Evolutionary conservation across 2,329 filamentous ascomycete species (phyloP).

Genomic region (Bipolaris sorokiniana): DNA sequence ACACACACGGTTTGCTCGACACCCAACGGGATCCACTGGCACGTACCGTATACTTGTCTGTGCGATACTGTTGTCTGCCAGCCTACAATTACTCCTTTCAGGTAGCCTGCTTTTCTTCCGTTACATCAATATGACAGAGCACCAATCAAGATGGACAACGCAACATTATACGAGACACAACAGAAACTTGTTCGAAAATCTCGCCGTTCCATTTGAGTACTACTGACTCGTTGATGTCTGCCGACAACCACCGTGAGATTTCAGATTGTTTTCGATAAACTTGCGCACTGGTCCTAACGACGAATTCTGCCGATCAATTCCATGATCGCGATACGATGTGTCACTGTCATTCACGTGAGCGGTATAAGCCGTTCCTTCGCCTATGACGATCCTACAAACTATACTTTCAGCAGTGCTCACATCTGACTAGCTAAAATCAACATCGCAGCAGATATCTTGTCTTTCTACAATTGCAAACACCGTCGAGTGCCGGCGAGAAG

Average conservation of each 20-base stretch:
- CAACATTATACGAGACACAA: constrained; percentile 1
- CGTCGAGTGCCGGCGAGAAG: not conserved
- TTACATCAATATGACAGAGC: constrained; percentile 1
- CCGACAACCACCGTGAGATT: constrained; percentile 1
- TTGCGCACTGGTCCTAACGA: not conserved
- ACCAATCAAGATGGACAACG: constrained; percentile 4
- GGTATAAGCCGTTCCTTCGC: not conserved
- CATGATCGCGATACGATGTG: not conserved
- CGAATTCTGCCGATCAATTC: not conserved
- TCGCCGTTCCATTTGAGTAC: constrained; percentile 10
- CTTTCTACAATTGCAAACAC: not conserved
- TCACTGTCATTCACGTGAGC: not conserved
- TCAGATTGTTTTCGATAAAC: constrained; percentile 1
- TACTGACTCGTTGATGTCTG: constrained; percentile 10
- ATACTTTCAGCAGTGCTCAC: not conserved
- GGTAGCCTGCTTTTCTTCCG: constrained; percentile 6
- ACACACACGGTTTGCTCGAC: constrained; percentile 7
- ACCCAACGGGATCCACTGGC: constrained; percentile 7
- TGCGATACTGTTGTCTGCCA: constrained; percentile 9
- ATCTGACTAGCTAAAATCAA: not conserved
- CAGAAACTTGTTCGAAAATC: constrained; percentile 9
- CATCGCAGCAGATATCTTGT: not conserved
- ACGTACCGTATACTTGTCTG: not conserved
- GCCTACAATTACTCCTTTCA: constrained; percentile 11
- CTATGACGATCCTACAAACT: not conserved